Evolutionary conservation across 352 stramenopile species (phyloP).

Genomic region (Phytopythium sindhum): DNA sequence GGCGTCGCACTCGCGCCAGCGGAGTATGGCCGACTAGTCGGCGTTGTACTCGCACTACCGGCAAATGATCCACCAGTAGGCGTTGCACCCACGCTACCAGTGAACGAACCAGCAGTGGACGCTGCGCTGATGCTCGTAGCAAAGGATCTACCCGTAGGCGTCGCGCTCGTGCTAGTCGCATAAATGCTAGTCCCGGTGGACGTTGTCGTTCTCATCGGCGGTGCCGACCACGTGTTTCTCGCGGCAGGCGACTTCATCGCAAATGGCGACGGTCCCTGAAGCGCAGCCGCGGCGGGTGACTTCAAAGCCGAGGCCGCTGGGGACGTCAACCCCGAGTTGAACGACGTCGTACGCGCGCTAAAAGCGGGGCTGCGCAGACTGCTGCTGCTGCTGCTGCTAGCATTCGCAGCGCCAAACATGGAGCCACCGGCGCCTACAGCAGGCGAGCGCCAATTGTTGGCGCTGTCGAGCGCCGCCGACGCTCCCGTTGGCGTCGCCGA

Average conservation of each 20-base stretch:
- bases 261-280: constrained; percentile 3
- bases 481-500: constrained; percentile 14
- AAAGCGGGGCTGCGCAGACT: constrained; percentile 8
- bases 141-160: background rate
- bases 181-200: background rate
- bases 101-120: background rate
- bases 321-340: constrained; percentile 6
- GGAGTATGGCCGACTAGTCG: background rate
- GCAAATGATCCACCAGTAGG: background rate
- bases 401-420: constrained; percentile 5
- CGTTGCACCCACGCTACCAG: background rate
- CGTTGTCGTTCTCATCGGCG: constrained; percentile 7
- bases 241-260: background rate
- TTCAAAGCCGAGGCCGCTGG: constrained; percentile 1
- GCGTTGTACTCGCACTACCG: background rate
- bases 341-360: background rate
- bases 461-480: constrained; percentile 7
- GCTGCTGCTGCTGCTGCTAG: background rate
- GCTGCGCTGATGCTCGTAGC: background rate
- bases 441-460: constrained; percentile 8
- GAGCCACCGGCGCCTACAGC: constrained; percentile 1
- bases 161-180: background rate
- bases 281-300: constrained; percentile 1
- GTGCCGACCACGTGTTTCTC: constrained; percentile 4
- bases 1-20: background rate